Evolutionary conservation across 1,284 basidiomycete genomes (phyloP).

Genomic region (Ustilago curta): DNA sequence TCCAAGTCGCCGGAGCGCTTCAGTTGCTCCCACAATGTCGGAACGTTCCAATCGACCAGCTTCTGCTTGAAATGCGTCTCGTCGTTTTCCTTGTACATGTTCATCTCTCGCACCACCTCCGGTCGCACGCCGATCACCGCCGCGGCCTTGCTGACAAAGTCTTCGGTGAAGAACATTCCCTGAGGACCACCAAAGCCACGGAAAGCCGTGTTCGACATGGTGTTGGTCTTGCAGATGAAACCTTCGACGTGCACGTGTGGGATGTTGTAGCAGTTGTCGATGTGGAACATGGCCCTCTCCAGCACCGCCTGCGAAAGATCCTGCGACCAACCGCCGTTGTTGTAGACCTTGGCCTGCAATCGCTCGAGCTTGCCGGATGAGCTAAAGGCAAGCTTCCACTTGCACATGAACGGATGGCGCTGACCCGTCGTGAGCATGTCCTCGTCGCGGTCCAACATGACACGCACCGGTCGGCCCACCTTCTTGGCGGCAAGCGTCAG

Average conservation of each 20-base stretch:
- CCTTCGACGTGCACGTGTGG: slow-evolving; percentile 66
- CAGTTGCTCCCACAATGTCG: slow-evolving; percentile 64
- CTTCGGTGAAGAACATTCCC: slow-evolving; percentile 68
- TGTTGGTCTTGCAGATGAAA: slow-evolving; percentile 69
- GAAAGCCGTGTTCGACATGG: slow-evolving; percentile 70
- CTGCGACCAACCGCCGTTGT: slow-evolving; percentile 70
- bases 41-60: slow-evolving; percentile 70
- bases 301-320: slow-evolving; percentile 69
- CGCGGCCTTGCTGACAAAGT: slow-evolving; percentile 67
- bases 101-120: slow-evolving; percentile 67
- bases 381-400: slow-evolving; percentile 68
- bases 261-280: slow-evolving; percentile 67
- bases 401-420: slow-evolving; percentile 68
- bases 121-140: slow-evolving; percentile 63
- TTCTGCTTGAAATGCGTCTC: slow-evolving; percentile 69
- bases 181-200: slow-evolving; percentile 70
- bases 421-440: slow-evolving; percentile 70
- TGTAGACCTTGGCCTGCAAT: slow-evolving; percentile 66
- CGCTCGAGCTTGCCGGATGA: slow-evolving; percentile 67
- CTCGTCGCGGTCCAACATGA: slow-evolving; percentile 69
- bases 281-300: slow-evolving; percentile 69
- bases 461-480: slow-evolving; percentile 65
- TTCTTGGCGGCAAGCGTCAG: slow-evolving; percentile 68
- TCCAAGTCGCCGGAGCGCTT: slow-evolving; percentile 61
- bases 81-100: slow-evolving; percentile 68